Evolutionary conservation across 148 eudicot species (phyloP).

Genomic region (Vaccinium darrowii): DNA sequence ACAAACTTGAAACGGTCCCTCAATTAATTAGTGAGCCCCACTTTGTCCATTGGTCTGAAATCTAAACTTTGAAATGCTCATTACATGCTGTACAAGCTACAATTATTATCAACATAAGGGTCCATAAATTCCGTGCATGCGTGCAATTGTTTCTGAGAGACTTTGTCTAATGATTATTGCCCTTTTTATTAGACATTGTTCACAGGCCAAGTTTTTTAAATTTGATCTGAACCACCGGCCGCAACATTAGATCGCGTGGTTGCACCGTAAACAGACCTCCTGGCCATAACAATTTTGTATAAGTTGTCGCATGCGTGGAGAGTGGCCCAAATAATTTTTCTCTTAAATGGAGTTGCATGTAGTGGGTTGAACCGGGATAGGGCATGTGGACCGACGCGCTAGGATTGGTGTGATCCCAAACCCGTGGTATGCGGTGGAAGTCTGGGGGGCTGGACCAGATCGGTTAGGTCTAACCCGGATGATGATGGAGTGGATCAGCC

Average conservation of each 20-base stretch:
- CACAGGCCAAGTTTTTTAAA: background rate
- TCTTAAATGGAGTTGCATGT: no score
- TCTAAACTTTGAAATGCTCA: background rate
- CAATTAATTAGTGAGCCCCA: slow-evolving; percentile 6
- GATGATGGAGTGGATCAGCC: background rate
- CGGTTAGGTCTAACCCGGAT: background rate
- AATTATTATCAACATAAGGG: slow-evolving; percentile 20
- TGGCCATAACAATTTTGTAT: background rate
- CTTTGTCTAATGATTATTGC: background rate
- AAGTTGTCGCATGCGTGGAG: background rate
- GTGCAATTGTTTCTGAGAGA: slow-evolving; percentile 4
- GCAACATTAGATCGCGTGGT: background rate
- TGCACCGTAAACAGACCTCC: no score
- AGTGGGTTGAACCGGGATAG: no score
- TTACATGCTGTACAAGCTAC: background rate
- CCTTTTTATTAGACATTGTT: background rate
- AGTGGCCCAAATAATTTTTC: background rate
- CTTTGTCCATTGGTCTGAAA: slow-evolving; percentile 24
- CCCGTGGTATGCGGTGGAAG: background rate
- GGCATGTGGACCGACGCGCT: no score
- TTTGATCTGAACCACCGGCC: background rate
- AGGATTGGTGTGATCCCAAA: no score
- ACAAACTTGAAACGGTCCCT: background rate
- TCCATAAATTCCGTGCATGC: slow-evolving; percentile 17
- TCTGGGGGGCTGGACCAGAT: background rate